Evolutionary conservation across 768 basidiomycete species (phyloP), one percentile per base, ranked within the genome.

Genomic region (Amanita subjunquillea): DNA sequence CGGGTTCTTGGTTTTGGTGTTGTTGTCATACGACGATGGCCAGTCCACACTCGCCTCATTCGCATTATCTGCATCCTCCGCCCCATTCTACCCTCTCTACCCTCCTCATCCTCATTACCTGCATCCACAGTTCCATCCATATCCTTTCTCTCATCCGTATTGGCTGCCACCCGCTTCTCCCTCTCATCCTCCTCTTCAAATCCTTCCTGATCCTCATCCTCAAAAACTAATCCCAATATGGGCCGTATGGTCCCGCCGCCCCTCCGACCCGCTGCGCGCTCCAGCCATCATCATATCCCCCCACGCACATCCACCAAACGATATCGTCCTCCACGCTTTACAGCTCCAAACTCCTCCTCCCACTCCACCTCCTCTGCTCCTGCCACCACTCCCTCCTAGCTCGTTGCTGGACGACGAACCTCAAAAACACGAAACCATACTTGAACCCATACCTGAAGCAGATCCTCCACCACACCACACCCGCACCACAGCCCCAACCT

Each of bases 211-310:
- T 6, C 46, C 9, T 32, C 5, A 25, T 13, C n/a, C 25, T 6
- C 30, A 13, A 13, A 32, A 44, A 37, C 43, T 38, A 46, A 56
- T 55, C 30, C 58, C 62, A 17, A 54, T 65, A 23, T 87, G 78
- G 68, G 83, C 79, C 4, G 77, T 89, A 36, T 88, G 85, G 84
- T 84, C 86, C 0, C 75, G 76, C n/a, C 77, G 84, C 23, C 87
- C 87, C 0, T 66, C 71, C 2, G 69, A 87, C 61, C 87, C 87
- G 0, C 68, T 75, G 3, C 63, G 66, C 42, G 87, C 86, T 0
- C 85, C 84, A 1, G 78, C 80, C 3, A 77, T 88, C 53, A 86
- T 88, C 57, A 83, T 89, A 25, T 86, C 85, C 1, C 74, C 80
- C 0, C 65, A 60, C 20, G 82, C 85, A 2, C 70, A 72, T 36